These are phyloP conservation scores for Cydonia oblonga DNA, from an alignment of 331 rosid species.

Conservation along the genomic window DNA sequence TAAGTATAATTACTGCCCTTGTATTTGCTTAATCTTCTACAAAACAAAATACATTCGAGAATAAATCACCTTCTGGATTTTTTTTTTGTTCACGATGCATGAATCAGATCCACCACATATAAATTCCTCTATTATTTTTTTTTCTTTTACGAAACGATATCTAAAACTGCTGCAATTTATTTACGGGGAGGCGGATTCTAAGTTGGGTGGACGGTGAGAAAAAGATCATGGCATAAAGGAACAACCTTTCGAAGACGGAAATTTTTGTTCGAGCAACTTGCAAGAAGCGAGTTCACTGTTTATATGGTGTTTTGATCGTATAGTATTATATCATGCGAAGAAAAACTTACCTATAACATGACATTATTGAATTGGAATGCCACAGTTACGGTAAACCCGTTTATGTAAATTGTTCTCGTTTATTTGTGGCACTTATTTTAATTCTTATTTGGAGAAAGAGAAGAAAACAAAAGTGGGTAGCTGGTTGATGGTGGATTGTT, in stretches of 20 bases:
- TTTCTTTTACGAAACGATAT: neutral
- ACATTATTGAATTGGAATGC: no score
- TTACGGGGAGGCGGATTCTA: neutral
- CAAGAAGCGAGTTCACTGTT: accelerated
- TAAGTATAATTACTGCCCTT: neutral
- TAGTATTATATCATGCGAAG: no score
- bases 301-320: accelerated
- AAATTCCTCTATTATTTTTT: neutral
- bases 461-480: neutral
- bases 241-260: neutral
- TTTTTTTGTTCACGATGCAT: neutral
- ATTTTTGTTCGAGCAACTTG: neutral
- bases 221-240: neutral
- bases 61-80: neutral
- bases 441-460: neutral
- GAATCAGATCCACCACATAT: neutral
- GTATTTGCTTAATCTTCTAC: neutral
- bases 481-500: neutral
- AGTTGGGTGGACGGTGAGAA: neutral
- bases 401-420: no score
- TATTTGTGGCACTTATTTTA: no score
- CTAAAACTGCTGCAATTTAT: neutral
- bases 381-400: no score
- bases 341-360: no score
- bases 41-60: neutral